Evolutionary conservation across 2,329 filamentous ascomycete genomes (phyloP), one percentile per base, ranked within the genome.

Genomic region (Exophiala calicioides): DNA sequence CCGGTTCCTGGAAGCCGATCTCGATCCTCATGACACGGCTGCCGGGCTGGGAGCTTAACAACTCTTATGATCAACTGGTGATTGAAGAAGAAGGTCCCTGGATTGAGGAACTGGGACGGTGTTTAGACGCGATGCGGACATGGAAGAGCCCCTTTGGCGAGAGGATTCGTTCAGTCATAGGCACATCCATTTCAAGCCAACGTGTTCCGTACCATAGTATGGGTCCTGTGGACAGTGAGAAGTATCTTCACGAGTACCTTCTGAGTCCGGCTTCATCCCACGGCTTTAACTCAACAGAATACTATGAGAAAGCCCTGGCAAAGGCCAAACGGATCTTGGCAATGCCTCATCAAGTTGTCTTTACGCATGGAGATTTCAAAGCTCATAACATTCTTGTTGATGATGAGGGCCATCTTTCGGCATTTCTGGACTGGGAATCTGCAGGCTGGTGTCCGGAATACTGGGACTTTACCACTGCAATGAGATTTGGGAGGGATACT

Each of bases 21-120:
- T 68, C 67, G n/a, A 68, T 69, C 29, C 41, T 70, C 18, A 71
- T 73, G 67, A 71, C 68, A n/a, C 61, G 67, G 19, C 46, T 69
- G 37, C 67, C 65, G 13, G 66, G 68, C 4, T 43, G 57, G 5
- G 63, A 59, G 8, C 51, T 70, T 19, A 60, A 56, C 13, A 63
- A 68, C 39, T 56, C 55, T 3, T 53, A 47, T 13, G 56, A 67
- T 40, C 27, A 16, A 13, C 55, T 70, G 26, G 48, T 56, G 7
- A 31, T 56, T 13, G 56, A 68, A 26, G 45, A 50, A 4, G 61
- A 66, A 42, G 60, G 59, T 1, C 63, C 61, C 4, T 66, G 62
- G 58, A 56, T 67, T 12, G 31, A 60, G 1, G 64, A 72, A 44
- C 52, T 71, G 12, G 66, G 61, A 37, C 42, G 31, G 26, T 70